phyloP scores from a whole-genome alignment of 176 grass and related monocot species.

The Musa acuminata region DNA sequence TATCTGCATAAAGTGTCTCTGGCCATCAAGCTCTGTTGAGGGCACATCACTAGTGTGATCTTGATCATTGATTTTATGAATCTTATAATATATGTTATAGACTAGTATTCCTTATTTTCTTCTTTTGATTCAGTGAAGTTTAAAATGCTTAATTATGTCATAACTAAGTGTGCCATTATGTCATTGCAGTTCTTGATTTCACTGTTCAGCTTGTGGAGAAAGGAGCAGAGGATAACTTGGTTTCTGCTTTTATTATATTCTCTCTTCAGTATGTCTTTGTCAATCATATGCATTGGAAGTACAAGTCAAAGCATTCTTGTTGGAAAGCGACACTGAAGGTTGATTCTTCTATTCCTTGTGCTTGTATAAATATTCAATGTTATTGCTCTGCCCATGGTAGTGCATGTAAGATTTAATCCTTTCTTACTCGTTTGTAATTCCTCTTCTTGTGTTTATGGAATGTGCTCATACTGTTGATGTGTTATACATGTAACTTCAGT shows the following conservation, averaged over 20 bases:
- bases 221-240: conserved; percentile 48
- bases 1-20: no score
- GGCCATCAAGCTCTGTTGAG: neutral
- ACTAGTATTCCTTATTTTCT: neutral
- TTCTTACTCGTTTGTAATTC: neutral
- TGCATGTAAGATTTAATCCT: neutral
- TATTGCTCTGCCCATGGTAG: neutral
- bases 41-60: neutral
- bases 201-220: conserved; percentile 62
- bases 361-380: neutral
- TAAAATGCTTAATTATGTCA: neutral
- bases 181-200: conserved; percentile 79
- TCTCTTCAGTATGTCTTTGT: conserved; percentile 68
- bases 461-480: no score
- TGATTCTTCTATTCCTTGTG: neutral
- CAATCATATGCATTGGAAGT: conserved; percentile 94
- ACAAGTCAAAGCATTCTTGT: conserved; percentile 40
- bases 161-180: neutral
- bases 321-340: conserved; percentile 79
- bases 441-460: no score
- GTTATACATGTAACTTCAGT: no score
- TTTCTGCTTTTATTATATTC: conserved; percentile 58
- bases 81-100: neutral
- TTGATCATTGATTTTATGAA: neutral
- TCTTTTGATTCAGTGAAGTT: neutral